Evolutionary conservation across 2,329 filamentous ascomycete genomes (phyloP).

Genomic region (Aspergillaceae sp.): DNA sequence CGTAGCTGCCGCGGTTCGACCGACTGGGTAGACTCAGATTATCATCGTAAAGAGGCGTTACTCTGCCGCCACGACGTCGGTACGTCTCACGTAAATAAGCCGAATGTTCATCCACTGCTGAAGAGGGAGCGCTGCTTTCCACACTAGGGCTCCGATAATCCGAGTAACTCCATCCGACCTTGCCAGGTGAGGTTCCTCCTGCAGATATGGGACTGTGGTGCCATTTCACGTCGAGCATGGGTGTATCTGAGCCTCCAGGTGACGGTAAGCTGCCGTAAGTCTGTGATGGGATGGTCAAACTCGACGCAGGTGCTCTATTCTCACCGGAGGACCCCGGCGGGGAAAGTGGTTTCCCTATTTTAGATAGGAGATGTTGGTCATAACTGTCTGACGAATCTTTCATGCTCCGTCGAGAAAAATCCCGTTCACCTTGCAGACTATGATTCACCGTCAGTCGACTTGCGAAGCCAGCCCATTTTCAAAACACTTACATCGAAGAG

Average conservation of each 20-base stretch:
- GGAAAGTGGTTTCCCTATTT: constrained; percentile 53
- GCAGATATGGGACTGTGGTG: constrained; percentile 32
- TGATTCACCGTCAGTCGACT: background rate
- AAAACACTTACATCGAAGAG: constrained; percentile 25
- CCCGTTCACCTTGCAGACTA: constrained; percentile 52
- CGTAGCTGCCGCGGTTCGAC: constrained; percentile 55
- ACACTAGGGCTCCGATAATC: constrained; percentile 37
- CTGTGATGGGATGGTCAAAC: constrained; percentile 27
- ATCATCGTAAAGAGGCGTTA: constrained; percentile 43
- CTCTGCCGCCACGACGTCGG: constrained; percentile 41
- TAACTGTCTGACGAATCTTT: constrained; percentile 54
- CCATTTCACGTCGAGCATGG: constrained; percentile 30
- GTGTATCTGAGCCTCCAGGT: constrained; percentile 22
- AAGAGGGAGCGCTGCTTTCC: constrained; percentile 33
- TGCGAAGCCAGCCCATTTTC: background rate
- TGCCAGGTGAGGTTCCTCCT: constrained; percentile 32
- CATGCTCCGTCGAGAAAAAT: constrained; percentile 50
- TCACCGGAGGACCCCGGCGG: constrained; percentile 36
- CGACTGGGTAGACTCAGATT: constrained; percentile 41
- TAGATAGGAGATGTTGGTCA: constrained; percentile 54
- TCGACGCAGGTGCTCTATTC: constrained; percentile 18
- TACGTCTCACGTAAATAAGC: constrained; percentile 17
- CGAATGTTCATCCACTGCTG: constrained; percentile 33
- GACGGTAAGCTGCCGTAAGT: constrained; percentile 24
- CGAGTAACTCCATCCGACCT: constrained; percentile 33